Evolutionary conservation across 1,284 basidiomycete genomes (phyloP), one percentile per base, ranked within the genome.

Genomic region (Boletellus dicymbophilus): DNA sequence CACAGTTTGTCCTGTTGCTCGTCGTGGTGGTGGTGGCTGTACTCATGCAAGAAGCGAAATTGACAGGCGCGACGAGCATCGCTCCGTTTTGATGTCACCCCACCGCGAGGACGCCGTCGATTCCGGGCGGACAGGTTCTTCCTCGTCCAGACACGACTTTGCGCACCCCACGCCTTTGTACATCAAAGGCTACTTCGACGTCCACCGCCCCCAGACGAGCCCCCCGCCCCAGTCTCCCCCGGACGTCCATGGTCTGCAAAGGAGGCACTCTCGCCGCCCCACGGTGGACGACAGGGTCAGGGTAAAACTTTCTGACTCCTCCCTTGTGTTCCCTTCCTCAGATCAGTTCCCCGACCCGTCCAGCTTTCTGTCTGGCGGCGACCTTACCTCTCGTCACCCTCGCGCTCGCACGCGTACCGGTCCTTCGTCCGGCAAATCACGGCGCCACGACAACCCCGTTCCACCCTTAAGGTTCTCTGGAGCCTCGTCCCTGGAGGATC

Each of bases 401-500:
- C 75, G 81, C 38, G 66, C 75, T 15, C 79, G 82, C 37, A 82
- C 83, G 18, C 75, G 75, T 48, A 80, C 79, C 13, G 79, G 77
- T 15, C 79, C 80, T n/a, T 70, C 67, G 2, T 79, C 81, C 23
- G 65, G 69, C 22, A 75, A 70, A 52, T 66, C 76, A 12, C 71
- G 65, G 55, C 76, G 74, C 71, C 70, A 76, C 45, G 58, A 66
- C 49, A 56, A 68, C 52, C 58, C 69, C 25, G 70, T 74, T 40
- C 75, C 73, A 20, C 75, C 74, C 37, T 69, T 84, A 53, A 78
- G 83, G 51, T 81, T 84, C 64, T 89, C 85, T 38, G 82, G 78
- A 41, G 81, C 84, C 5, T 87, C 84, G 3, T 70, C 71, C 39
- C 57, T 72, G 6, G 82, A 85, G 59, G 81, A 82, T 4, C 76